Percentiles rank a stretch among this genome's conserved stretches.
Evolutionary conservation across 2,329 filamentous ascomycete genomes (phyloP).

Genomic region (Hypoxylon sp.): DNA sequence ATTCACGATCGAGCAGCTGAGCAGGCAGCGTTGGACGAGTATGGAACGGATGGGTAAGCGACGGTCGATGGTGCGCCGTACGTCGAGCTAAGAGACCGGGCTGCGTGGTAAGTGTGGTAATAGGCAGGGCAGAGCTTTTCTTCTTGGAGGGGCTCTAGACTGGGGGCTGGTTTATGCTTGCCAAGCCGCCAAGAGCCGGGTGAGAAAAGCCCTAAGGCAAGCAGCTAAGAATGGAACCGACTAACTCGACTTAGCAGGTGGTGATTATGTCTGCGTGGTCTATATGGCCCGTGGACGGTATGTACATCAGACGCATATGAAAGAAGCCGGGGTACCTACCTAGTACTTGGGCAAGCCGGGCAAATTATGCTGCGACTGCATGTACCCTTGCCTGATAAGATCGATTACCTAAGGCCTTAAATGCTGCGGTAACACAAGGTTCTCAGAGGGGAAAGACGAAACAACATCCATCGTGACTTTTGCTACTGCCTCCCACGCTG

Average conservation of each 20-base stretch:
- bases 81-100: conserved; percentile 6
- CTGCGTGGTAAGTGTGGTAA: not conserved
- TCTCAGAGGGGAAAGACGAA: conserved; percentile 20
- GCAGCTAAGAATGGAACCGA: conserved; percentile 27
- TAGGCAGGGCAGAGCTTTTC: conserved; percentile 17
- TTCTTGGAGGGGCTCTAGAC: conserved; percentile 8
- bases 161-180: conserved; percentile 27
- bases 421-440: conserved; percentile 18
- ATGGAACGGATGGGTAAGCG: conserved; percentile 28
- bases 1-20: conserved; percentile 21
- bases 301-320: not conserved
- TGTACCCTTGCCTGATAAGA: conserved; percentile 28
- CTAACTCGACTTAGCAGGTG: conserved; percentile 29
- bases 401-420: too few species aligned
- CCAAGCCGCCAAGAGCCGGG: conserved; percentile 26
- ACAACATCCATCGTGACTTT: conserved; percentile 13
- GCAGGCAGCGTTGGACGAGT: conserved; percentile 24
- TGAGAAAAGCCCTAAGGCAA: conserved; percentile 34
- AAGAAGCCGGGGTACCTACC: not conserved
- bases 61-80: conserved; percentile 21
- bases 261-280: too few species aligned
- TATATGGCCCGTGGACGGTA: too few species aligned
- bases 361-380: conserved; percentile 2
- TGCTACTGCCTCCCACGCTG: too few species aligned
- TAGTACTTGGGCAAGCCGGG: conserved; percentile 13